Evolutionary conservation across 2,329 filamentous ascomycete genomes (phyloP).

Genomic region (Leptographium wingfieldii): DNA sequence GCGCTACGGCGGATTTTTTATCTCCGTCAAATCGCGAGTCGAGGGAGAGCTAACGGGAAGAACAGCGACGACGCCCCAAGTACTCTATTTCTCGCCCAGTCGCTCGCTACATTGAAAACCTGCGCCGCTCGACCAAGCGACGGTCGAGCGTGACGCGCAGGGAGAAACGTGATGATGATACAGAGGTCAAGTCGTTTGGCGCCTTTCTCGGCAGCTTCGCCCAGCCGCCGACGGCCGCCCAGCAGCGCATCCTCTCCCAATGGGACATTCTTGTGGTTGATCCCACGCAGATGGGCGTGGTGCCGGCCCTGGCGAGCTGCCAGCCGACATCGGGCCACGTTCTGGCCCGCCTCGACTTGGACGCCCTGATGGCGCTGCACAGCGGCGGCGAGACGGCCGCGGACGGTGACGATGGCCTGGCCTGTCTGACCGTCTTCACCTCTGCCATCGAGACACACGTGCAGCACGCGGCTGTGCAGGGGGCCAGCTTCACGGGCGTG

Average conservation of each 20-base stretch:
- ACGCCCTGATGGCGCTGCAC: conserved; percentile 5
- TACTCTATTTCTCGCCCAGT: background rate
- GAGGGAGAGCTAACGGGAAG: background rate
- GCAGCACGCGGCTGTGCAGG: background rate
- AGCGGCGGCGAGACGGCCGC: background rate
- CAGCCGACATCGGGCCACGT: background rate
- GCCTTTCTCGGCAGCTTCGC: conserved; percentile 28
- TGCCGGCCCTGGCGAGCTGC: conserved; percentile 18
- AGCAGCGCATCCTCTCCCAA: conserved; percentile 23
- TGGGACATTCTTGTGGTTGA: conserved; percentile 32
- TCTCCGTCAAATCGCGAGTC: no score
- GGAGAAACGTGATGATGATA: background rate
- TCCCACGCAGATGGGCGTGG: conserved; percentile 23
- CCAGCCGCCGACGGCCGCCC: conserved; percentile 17
- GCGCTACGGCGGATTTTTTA: no score
- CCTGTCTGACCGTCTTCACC: background rate
- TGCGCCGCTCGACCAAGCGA: background rate
- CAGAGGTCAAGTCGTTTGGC: conserved; percentile 22
- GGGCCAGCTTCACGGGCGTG: background rate
- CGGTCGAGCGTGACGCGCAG: background rate
- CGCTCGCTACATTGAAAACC: background rate
- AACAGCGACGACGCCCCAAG: background rate
- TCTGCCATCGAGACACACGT: conserved; percentile 1
- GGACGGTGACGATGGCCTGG: background rate
- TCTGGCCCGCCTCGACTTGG: conserved; percentile 1